Base-by-base conservation (phyloP, 1,284 basidiomycete genomes). In the Apiotrichum gracile region DNA sequence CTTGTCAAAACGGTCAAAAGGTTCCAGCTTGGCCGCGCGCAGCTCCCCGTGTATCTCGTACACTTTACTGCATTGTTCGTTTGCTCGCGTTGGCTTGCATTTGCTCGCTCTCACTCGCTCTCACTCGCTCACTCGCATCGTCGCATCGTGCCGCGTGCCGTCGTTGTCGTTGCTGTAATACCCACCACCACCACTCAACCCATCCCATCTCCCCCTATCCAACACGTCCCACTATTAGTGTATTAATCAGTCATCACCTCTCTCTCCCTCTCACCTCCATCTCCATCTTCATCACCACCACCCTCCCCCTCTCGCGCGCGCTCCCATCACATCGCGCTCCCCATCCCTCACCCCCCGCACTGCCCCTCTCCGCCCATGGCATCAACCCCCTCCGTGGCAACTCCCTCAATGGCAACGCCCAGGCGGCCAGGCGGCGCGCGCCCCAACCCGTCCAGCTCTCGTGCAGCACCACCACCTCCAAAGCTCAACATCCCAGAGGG, bases 401-500 rank as follows among this genome's bases (percentile, higher is more conserved):
- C 37, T 9, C 21, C 37, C 19, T 37, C 43, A 19, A 54, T 55
- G 54, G 31, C 51, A 5, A 53, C 57, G 5, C 51, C 54, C 3
- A 42, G 55, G 29, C 42, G 55, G 24, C 59, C 59, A 22, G 52
- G 52, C 22, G 59, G 59, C 31, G 59, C 52, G 2, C 55, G 59
- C 10, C 59, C 55, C 25, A 57, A 61, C 33, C 59, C 59, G 9
- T 51, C 48, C 22, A 7, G 63, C 61, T 38, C 51, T 17, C 45
- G 45, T 10, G 40, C 40, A 12, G 49, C 45, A 14, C 44, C 44
- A 21, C 51, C 35, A 14, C 54, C 69, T 17, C 67, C 69, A 1
- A 64, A 63, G 47, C 55, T 76, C 5, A 54, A 51, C 41, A 76
- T 76, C 26, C 74, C 74, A 9, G 34, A 51, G 22, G 74, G 68